Percentiles rank a stretch among this genome's conserved stretches.
phyloP scores from a whole-genome alignment of 352 stramenopile species.

The Phytophthora rubi region DNA sequence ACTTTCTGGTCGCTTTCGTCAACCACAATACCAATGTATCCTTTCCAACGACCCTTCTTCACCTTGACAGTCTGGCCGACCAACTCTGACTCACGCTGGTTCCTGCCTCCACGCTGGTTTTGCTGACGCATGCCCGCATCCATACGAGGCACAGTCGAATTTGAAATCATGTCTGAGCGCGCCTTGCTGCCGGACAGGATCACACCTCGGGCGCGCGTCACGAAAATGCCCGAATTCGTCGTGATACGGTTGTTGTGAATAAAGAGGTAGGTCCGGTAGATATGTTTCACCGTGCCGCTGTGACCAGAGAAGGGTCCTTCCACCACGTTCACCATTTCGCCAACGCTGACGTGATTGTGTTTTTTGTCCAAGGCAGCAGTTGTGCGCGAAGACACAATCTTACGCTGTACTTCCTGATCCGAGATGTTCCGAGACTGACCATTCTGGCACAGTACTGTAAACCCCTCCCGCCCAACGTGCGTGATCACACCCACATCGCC shows the following conservation, averaged over 20 bases:
- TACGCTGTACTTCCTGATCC: slow-evolving; percentile 90
- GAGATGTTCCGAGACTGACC: slow-evolving; percentile 83
- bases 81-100: slow-evolving; percentile 77
- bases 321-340: slow-evolving; percentile 91
- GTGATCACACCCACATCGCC: slow-evolving; percentile 92
- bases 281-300: slow-evolving; percentile 92
- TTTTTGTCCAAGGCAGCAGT: slow-evolving; percentile 89
- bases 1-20: slow-evolving; percentile 90
- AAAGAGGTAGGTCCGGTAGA: slow-evolving; percentile 90
- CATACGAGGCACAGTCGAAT: slow-evolving; percentile 76
- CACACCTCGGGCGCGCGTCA: slow-evolving; percentile 83
- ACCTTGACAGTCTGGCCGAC: slow-evolving; percentile 92
- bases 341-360: slow-evolving; percentile 90
- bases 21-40: slow-evolving; percentile 92
- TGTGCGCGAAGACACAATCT: slow-evolving; percentile 84
- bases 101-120: slow-evolving; percentile 57
- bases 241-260: slow-evolving; percentile 92
- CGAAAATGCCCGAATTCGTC: slow-evolving; percentile 89
- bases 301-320: slow-evolving; percentile 83
- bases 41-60: slow-evolving; percentile 92
- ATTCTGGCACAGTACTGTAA: slow-evolving; percentile 90
- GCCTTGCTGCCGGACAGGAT: slow-evolving; percentile 89
- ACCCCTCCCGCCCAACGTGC: slow-evolving; percentile 88
- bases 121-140: slow-evolving; percentile 53
- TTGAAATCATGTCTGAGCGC: slow-evolving; percentile 87